Evolutionary conservation across 371 early-diverging fungal species (phyloP), one percentile per base, ranked within the genome.

Genomic region (Haplosporangium sp.): DNA sequence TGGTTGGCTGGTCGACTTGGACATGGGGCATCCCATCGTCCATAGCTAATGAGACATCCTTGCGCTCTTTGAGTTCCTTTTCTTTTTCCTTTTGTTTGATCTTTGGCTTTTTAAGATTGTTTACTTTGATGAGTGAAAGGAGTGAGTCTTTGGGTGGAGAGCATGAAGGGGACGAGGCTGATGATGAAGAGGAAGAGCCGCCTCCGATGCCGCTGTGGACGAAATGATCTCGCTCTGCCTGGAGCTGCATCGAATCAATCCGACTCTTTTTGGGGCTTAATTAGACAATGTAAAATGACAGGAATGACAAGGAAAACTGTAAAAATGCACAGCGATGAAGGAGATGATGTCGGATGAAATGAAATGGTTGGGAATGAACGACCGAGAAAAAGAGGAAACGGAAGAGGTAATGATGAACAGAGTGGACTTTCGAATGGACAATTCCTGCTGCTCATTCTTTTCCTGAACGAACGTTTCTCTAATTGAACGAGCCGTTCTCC

Each of bases 141-240:
- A 56, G 67, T 16, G 64, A 56, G 60, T 77, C 57, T 36, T 70
- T 59, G 45, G 80, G 58, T 1, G 81, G 67, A 13, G 81, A 74
- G 43, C 70, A 63, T 10, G 74, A 62, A 6, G 80, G 66, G 13
- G 73, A 68, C 36, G 80, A 58, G 59, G 73, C 58, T 6, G 76
- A 54, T 11, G 73, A 67, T 1, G 74, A 68, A 4, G 69, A 69
- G 53, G 75, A 74, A 6, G 67, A 71, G 4, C 79, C 79, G 38
- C 79, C 79, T 38, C 79, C 68, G 43, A 79, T 79, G 55, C 79
- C 79, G 7, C 62, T 51, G 37, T 71, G 70, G 46, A 79, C 73
- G 55, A 79, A 79, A 42, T 72, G 64, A 52, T 75, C 75, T 40
- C 79, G 67, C 62, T 77, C 79, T 21, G 72, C 72, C 68, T 77